Evolutionary conservation across 495 filamentous ascomycete species (phyloP).

Genomic region (Aspergillus olivimuriae): DNA sequence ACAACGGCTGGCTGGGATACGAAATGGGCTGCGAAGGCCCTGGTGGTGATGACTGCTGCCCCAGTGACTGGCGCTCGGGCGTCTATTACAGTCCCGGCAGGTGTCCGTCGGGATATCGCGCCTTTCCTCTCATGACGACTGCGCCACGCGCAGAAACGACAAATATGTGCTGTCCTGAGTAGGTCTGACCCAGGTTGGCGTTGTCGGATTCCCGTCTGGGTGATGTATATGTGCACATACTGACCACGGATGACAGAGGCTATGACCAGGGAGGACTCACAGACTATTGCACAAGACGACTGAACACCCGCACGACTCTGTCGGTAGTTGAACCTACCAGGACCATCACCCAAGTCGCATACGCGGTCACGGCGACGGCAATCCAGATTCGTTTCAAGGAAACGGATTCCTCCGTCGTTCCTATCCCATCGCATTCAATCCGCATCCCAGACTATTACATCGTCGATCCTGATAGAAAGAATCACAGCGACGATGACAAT

Average conservation of each 20-base stretch:
- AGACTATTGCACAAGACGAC: conserved; percentile 7
- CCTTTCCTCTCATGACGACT: conserved; percentile 6
- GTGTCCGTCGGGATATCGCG: conserved; percentile 11
- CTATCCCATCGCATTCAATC: conserved; percentile 4
- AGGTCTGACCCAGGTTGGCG: too few relatives aligned
- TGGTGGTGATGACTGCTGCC: conserved; percentile 9
- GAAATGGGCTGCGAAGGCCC: conserved; percentile 8
- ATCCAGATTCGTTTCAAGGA: conserved; percentile 13
- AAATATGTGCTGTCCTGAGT: conserved; percentile 10
- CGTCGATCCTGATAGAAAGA: background rate
- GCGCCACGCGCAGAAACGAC: conserved; percentile 8
- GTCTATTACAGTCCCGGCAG: conserved; percentile 11
- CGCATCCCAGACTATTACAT: background rate
- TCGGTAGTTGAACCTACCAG: conserved; percentile 4
- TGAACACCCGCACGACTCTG: conserved; percentile 6
- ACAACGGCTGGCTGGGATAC: background rate
- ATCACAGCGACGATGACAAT: too few relatives aligned
- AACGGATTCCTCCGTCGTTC: conserved; percentile 8
- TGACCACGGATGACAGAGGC: background rate
- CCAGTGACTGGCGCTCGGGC: conserved; percentile 4
- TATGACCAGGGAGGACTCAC: conserved; percentile 7
- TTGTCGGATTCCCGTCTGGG: too few relatives aligned
- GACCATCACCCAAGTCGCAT: conserved; percentile 1
- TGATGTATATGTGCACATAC: too few relatives aligned
- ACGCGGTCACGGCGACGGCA: conserved; percentile 7